A percentile compares a stretch with the other conserved stretches of the same genome.
These are phyloP conservation scores for Pilatotrama ljubarskyi DNA, from an alignment of 768 basidiomycete genomes.

Conservation along the genomic window DNA sequence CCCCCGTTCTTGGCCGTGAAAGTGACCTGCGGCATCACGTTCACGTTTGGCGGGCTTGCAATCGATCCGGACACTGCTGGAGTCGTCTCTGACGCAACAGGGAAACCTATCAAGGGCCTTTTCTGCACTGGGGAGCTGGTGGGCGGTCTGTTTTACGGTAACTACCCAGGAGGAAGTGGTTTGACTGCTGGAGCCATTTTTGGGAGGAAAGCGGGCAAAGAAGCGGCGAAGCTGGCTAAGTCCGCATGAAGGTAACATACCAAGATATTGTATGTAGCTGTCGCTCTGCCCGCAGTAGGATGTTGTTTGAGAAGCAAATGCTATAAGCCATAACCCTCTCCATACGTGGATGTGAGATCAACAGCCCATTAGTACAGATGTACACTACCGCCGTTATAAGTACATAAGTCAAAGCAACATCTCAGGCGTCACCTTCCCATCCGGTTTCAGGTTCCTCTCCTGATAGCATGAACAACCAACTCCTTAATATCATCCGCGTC, in stretches of 20 bases:
- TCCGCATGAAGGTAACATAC: not conserved
- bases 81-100: conserved; percentile 46
- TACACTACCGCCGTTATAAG: not conserved
- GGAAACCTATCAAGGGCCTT: conserved; percentile 49
- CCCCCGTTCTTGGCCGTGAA: conserved; percentile 65
- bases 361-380: conserved; percentile 5
- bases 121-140: conserved; percentile 73
- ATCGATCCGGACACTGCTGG: conserved; percentile 56
- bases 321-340: no score
- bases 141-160: conserved; percentile 60
- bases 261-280: no score
- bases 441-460: not conserved
- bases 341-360: no score
- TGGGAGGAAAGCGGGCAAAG: conserved; percentile 54
- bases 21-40: conserved; percentile 69
- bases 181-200: conserved; percentile 67
- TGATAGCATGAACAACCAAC: conserved; percentile 13
- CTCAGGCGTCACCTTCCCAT: not conserved
- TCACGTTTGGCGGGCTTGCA: conserved; percentile 69
- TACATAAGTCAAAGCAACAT: not conserved
- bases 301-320: no score
- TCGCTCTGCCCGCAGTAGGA: no score
- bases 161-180: conserved; percentile 73
- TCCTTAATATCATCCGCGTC: conserved; percentile 20
- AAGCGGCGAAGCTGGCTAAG: conserved; percentile 38